Base-by-base conservation (phyloP, 2,329 filamentous ascomycete species). In the Trichoderma brevicompactum region DNA sequence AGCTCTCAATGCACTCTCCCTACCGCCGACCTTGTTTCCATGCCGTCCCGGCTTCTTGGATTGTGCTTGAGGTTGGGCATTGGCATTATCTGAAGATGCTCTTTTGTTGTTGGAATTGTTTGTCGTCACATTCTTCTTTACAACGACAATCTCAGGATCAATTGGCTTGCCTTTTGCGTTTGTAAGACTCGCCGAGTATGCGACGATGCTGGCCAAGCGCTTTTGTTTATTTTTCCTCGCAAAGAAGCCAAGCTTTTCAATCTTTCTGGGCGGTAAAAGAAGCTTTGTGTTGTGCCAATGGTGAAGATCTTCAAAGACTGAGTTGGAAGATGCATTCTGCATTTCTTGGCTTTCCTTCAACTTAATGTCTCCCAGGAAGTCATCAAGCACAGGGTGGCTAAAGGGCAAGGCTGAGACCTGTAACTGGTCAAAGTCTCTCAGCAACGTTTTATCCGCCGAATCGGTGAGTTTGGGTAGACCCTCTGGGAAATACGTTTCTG, bases 141-240 rank as follows among this genome's bases (percentile, higher is more conserved):
- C 81, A 1, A 89, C 83, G 55, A 92, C 84, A 4, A 80, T 85
- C 72, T 92, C 88, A 0, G 88, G 88, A 28, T 89, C 81, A 5
- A 92, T 80, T 2, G 78, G 79, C 68, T 87, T 90, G 3, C 88
- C 89, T 2, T 82, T 79, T 0, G 86, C 80, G 65, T 87, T 89
- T 0, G 88, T 90, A 53, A 92, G 79, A 74, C 88, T 91, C 12
- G 87, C 88, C 1, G 90, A 88, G 72, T 92, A 93, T 1, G 82
- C 80, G 34, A 83, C 82, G 76, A 90, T 90, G 66, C 91, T 87
- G 1, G 84, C 82, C 84, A 91, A 89, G 71, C 86, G 87, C 59
- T 79, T 81, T 70, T 92, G 89, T 50, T 89, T 87, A 61, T 78
- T 78, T 67, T 78, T 82, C 60, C 74, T 75, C 7, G 80, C 74